Evolutionary conservation across 1,284 basidiomycete genomes (phyloP).

Genomic region (Ceratobasidium sp.): DNA sequence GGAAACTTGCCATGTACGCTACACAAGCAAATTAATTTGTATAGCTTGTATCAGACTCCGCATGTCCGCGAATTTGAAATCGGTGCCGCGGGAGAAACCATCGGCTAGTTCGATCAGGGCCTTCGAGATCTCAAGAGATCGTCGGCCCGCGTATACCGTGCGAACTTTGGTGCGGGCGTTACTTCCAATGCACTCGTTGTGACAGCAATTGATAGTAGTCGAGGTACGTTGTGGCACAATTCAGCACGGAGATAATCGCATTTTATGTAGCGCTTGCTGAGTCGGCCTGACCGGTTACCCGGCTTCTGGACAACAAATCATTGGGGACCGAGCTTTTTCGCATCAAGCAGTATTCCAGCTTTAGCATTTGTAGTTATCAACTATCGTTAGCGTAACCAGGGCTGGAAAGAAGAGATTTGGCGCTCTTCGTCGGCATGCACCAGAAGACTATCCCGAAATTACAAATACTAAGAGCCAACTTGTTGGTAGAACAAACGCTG

Average conservation of each 20-base stretch:
- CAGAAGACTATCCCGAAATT: no score
- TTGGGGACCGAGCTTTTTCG: background rate
- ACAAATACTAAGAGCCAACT: no score
- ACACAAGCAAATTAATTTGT: no score
- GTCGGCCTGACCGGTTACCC: background rate
- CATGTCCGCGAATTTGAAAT: background rate
- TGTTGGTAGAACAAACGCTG: no score
- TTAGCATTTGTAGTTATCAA: background rate
- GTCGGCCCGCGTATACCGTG: background rate
- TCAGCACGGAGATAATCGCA: background rate
- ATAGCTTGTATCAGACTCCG: no score
- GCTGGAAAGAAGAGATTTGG: no score
- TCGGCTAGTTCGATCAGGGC: constrained; percentile 13
- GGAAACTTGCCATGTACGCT: no score
- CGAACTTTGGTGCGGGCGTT: background rate
- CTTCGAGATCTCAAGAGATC: background rate
- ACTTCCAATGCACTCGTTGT: no score
- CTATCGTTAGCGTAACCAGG: no score
- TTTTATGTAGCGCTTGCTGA: background rate
- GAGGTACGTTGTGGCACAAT: no score
- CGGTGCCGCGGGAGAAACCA: background rate
- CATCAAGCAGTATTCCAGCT: background rate
- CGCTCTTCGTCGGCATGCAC: no score
- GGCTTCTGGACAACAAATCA: background rate
- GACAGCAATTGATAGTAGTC: no score